Base-by-base conservation (phyloP, 805 yeast genomes). In the Debaryomyces hansenii region DNA sequence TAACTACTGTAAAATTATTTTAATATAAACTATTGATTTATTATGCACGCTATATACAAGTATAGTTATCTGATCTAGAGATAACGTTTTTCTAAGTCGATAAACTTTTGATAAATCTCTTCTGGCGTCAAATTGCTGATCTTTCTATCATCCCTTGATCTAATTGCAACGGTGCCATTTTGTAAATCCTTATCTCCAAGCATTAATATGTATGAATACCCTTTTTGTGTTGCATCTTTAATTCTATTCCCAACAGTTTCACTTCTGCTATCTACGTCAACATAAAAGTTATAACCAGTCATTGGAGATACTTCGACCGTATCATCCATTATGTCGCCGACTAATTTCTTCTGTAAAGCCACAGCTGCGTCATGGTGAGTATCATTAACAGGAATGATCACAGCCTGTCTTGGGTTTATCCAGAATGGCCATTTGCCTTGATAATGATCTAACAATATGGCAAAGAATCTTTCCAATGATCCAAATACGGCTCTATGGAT, bases 401-500 rank as follows among this genome's bases (percentile, higher is more conserved):
- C 75, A 0, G 92, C 94, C 63, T 94, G 99, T 51, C 95, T 77
- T 5, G 98, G 97, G 52, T 85, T 89, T 37, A 94, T 61, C 99
- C 99, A 94, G 62, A 94, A 90, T 8, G 99, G 99, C 98, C 98
- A 94, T 55, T 85, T 84, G 0, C 98, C 99, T 46, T 81, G 80
- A 63, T 83, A 89, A 53, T 91, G 95, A 62, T 94, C 98, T 43
- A 94, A 82, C 49, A 94, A 71, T 48, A 94, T 79, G 1, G 98
- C 97, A 68, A 94, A 69, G 60, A 94, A 94, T 58, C 99, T 75
- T 64, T 94, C 99, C 7, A 94, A 75, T 0, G 97, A 90, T 0
- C 99, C 99, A 62, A 90, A 89, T 1, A 92, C 90, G 0, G 99
- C 99, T 46, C 99, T 76, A 62, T 94, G 99, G 27, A 94, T 80